Conservation (phyloP, 2,329 filamentous ascomycete genomes). For the Orbilia oligospora region DNA sequence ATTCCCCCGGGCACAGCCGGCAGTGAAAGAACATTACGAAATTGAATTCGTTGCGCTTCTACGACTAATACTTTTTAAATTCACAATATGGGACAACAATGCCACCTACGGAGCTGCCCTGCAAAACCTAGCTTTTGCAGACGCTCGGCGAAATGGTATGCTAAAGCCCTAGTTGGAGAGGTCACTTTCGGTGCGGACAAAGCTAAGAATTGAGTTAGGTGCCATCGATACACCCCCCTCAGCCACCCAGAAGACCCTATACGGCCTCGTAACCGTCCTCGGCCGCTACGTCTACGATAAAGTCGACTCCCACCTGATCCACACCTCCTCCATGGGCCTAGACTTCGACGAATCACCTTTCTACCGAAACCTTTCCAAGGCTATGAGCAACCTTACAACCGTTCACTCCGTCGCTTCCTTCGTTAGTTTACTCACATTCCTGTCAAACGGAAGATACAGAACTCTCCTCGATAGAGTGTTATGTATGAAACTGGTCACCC, state of each 20-base stretch:
- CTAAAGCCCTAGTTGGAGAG: neutral
- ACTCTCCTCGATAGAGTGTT: conserved; percentile 89
- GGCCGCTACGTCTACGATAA: conserved; percentile 80
- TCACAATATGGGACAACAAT: conserved; percentile 96
- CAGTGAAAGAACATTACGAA: conserved; percentile 63
- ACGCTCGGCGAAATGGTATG: conserved; percentile 75
- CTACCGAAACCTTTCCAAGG: conserved; percentile 73
- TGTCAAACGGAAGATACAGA: conserved; percentile 90
- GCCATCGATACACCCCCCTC: conserved; percentile 78
- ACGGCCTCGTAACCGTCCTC: conserved; percentile 87
- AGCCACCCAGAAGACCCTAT: conserved; percentile 84
- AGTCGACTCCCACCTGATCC: conserved; percentile 60
- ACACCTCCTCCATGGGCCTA: conserved; percentile 36
- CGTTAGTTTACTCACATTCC: conserved; percentile 87
- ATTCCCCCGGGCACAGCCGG: conserved; percentile 28
- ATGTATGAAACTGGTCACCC: conserved; percentile 85
- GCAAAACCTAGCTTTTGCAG: conserved; percentile 90
- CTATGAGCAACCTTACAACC: conserved; percentile 79
- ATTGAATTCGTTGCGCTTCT: conserved; percentile 83
- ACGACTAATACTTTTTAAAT: conserved; percentile 87
- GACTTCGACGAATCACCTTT: conserved; percentile 66
- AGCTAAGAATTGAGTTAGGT: conserved; percentile 65
- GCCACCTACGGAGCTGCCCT: conserved; percentile 93
- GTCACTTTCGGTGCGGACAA: neutral
- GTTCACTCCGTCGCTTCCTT: conserved; percentile 86